Base-by-base conservation (phyloP, 2,329 filamentous ascomycete species). In the Incumbomyces delicatus region DNA sequence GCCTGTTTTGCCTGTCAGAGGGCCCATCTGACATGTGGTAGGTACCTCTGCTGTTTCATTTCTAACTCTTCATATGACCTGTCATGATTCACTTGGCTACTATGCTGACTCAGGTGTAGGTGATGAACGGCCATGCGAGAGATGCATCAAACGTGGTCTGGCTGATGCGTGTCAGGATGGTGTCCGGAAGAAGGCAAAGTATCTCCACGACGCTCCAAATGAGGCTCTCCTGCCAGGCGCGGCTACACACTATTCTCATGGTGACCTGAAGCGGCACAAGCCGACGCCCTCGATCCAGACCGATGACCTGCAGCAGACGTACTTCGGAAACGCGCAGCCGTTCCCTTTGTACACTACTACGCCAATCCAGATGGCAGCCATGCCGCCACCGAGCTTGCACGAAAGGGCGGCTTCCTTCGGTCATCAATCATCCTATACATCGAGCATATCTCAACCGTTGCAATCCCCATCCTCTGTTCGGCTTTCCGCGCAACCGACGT, bases 171-270 rank as follows among this genome's bases (percentile, higher is more conserved):
- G 92, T 61, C 88, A 95, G 65, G 92, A 98, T 62, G 92, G 92
- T 45, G 88, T 96, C 43, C 84, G 92, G 53, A 98, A 98, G 68
- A 98, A 96, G 75, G 92, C 92, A 44, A 98, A 98, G 66, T 98
- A 98, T 65, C 84, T 98, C 47, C 89, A 96, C 61, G 92, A 96
- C 74, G 88, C 90, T 20, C 89, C 90, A 31, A 80, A 87, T 44
- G 88, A 94, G 63, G 88, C 88, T 38, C 73, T 95, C 52, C 78
- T 90, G 61, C 87, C 89, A n/a, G 87, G 92, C 35, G 75, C 92
- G 40, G 81, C 83, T 4, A 79, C 81, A 27, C 86, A 83, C 59
- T 67, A 67, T 57, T 76, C 60, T 72, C 64, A 64, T 67, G 66
- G 57, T 63, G 70, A 61, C 67, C 69, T 58, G 66, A 53, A 57